These are phyloP conservation scores for Blastomyces emzantsi DNA, from an alignment of 2,329 filamentous ascomycete species.

Conservation along the genomic window DNA sequence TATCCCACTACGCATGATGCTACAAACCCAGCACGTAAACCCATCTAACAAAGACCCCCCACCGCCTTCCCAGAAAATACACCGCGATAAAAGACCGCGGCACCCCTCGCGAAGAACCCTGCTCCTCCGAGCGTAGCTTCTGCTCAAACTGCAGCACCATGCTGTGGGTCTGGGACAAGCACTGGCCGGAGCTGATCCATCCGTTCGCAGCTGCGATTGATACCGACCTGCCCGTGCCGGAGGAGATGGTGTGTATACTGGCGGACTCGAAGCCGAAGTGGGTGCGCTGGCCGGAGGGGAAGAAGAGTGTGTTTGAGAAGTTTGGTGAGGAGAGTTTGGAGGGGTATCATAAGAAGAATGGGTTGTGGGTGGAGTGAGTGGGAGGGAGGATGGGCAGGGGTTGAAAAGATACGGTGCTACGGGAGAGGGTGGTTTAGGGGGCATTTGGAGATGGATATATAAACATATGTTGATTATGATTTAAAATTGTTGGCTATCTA, in stretches of 20 bases:
- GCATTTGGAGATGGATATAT: background rate
- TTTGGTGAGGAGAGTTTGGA: slow-evolving; percentile 37
- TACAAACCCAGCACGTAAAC: background rate
- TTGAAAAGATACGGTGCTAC: background rate
- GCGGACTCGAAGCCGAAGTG: slow-evolving; percentile 38
- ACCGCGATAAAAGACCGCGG: slow-evolving; percentile 37
- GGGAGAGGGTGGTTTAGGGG: background rate
- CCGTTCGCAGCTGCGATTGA: slow-evolving; percentile 44
- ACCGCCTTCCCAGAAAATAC: slow-evolving; percentile 34
- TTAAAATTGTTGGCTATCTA: background rate
- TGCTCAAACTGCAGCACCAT: slow-evolving; percentile 41
- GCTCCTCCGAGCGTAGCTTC: slow-evolving; percentile 40
- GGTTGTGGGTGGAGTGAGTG: slow-evolving; percentile 27
- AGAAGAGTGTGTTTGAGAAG: slow-evolving; percentile 34
- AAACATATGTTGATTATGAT: background rate
- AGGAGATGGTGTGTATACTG: slow-evolving; percentile 42
- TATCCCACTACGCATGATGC: too few relatives aligned
- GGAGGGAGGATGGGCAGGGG: background rate
- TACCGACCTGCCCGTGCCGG: slow-evolving; percentile 36
- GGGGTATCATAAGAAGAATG: slow-evolving; percentile 40
- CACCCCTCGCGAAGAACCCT: slow-evolving; percentile 25
- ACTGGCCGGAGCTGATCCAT: slow-evolving; percentile 43
- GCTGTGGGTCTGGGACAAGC: slow-evolving; percentile 41
- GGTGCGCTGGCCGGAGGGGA: slow-evolving; percentile 42
- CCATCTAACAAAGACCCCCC: background rate